Percentiles rank a stretch among this genome's conserved stretches.
These are phyloP conservation scores for Gossypium schwendimanii DNA, from an alignment of 441 rosid genomes.

Conservation along the genomic window DNA sequence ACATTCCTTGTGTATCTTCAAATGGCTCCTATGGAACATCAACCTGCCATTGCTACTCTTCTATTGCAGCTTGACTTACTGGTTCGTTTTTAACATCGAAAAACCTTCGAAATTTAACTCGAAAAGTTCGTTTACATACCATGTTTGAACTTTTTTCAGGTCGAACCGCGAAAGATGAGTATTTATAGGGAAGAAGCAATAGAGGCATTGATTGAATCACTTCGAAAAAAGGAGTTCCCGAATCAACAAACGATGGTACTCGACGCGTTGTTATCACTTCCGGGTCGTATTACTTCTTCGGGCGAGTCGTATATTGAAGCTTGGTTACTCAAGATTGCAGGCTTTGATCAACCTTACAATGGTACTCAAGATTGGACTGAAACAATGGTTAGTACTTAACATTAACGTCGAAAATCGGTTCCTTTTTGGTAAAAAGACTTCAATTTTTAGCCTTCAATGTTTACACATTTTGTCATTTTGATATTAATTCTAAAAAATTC, in stretches of 20 bases:
- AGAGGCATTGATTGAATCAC: slow-evolving; percentile 50
- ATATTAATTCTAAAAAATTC: too few relatives aligned
- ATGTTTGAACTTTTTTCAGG: slow-evolving; percentile 27
- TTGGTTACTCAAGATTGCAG: slow-evolving; percentile 55
- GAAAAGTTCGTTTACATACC: neutral
- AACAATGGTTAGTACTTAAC: slow-evolving; percentile 29
- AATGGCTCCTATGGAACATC: slow-evolving; percentile 66
- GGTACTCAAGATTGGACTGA: slow-evolving; percentile 37
- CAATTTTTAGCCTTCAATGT: too few relatives aligned
- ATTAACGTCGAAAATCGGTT: neutral
- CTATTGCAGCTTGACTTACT: slow-evolving; percentile 67
- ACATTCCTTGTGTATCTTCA: slow-evolving; percentile 64
- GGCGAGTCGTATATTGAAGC: slow-evolving; percentile 48
- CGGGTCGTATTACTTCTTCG: slow-evolving; percentile 42
- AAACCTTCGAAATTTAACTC: neutral
- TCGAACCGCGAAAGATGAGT: slow-evolving; percentile 65
- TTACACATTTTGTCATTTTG: too few relatives aligned
- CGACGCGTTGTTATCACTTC: slow-evolving; percentile 40
- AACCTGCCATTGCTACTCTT: slow-evolving; percentile 49
- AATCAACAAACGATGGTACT: slow-evolving; percentile 46
- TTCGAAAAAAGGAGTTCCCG: slow-evolving; percentile 48
- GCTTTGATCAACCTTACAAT: slow-evolving; percentile 49
- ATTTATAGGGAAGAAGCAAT: slow-evolving; percentile 66
- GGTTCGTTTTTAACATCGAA: slow-evolving; percentile 30
- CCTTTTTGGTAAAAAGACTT: neutral